phyloP scores from a whole-genome alignment of 805 yeast species.

The Ogataea sp. region DNA sequence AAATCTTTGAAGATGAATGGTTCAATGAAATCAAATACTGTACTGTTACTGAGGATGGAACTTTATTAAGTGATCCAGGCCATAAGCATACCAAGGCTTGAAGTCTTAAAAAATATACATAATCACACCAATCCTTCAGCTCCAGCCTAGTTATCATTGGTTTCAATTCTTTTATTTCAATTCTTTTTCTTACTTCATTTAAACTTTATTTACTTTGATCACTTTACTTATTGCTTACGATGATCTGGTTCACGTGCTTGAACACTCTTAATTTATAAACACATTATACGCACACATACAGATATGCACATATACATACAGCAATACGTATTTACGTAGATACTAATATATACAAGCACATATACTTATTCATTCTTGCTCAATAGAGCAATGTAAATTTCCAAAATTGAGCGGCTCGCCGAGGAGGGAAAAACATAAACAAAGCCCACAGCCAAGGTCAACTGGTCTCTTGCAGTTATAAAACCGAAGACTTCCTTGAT shows the following conservation, averaged over 20 bases:
- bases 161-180: neutral
- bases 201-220: neutral
- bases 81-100: constrained; percentile 40
- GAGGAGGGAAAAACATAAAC: neutral
- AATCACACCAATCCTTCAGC: too few relatives aligned
- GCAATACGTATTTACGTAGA: neutral
- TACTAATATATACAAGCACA: neutral
- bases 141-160: too few relatives aligned
- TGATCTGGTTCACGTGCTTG: too few relatives aligned
- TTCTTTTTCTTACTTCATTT: neutral
- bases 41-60: constrained; percentile 37
- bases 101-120: too few relatives aligned
- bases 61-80: constrained; percentile 33
- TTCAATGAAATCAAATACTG: constrained; percentile 54
- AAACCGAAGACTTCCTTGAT: too few relatives aligned
- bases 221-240: neutral
- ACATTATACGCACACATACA: neutral
- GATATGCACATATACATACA: neutral
- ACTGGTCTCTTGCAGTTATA: too few relatives aligned
- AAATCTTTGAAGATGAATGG: constrained; percentile 66
- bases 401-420: too few relatives aligned
- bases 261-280: neutral
- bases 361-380: too few relatives aligned
- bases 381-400: too few relatives aligned
- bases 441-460: too few relatives aligned